Base-by-base conservation (phyloP, 202 grass and related monocot genomes). In the Dendrocalamus latiflorus region DNA sequence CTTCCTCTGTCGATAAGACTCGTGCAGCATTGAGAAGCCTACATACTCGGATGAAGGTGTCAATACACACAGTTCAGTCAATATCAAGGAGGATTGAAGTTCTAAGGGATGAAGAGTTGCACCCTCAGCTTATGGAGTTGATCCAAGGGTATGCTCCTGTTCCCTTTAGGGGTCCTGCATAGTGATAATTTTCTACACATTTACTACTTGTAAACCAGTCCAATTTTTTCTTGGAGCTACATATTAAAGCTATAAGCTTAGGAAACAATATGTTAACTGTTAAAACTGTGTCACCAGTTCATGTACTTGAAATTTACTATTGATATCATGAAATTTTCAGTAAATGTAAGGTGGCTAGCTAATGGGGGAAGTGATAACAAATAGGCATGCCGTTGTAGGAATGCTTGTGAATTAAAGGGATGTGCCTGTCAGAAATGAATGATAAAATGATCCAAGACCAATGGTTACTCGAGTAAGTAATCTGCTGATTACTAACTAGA, bases 1-100 rank as follows among this genome's bases (percentile, higher is more conserved):
- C 89, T 57, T 80, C 83, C 20, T 90, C 91, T 17, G 80, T 96
- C 1, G 87, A 92, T 34, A 99, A 87, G 72, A 94, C 89, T 77
- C 89, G 91, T 82, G 71, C 77, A 65, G 56, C 81, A 16, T 25
- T 99, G 81, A 91, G 79, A 89, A 90, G 91, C 68, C 82, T 99
- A 30, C 83, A 90, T 25, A 99, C 93, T 59, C 86, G 87, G 65
- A 65, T 99, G 92, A 96, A 92, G 85, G 86, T 99, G 18, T 99
- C 96, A 66, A 93, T 99, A 89, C 93, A 99, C 63, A 88, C 91
- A 21, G 93, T 99, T 78, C 91, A 99, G 73, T 99, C 93, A 6
- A 87, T 99, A 61, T 96, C 96, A 18, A 91, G 77, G 86, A 89
- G 96, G 70, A 99, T 99, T 10, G 93, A 99, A 81, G 83, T 82